Evolutionary conservation across 2,329 filamentous ascomycete genomes (phyloP).

Genomic region (Cadophora malorum): DNA sequence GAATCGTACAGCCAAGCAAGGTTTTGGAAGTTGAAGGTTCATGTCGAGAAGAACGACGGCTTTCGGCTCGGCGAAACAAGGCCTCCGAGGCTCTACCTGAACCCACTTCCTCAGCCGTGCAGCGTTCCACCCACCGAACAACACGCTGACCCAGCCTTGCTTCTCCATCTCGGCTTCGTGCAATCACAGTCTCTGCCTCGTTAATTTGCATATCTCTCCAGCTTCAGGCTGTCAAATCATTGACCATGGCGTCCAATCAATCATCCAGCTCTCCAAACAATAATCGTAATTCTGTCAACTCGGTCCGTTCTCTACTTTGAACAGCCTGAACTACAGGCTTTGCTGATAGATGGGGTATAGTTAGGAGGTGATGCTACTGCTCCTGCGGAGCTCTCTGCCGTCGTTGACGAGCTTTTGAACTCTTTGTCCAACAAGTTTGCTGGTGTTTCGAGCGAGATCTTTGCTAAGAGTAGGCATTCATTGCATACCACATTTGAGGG

Average conservation of each 20-base stretch:
- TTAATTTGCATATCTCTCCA: neutral
- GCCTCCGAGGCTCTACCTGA: neutral
- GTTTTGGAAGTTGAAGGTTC: neutral
- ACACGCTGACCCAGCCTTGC: neutral
- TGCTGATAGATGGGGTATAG: constrained; percentile 27
- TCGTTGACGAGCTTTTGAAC: constrained; percentile 87
- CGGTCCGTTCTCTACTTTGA: constrained; percentile 28
- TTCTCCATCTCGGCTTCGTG: neutral
- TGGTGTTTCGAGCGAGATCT: constrained; percentile 83
- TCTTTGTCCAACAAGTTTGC: constrained; percentile 86
- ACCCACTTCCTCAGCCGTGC: constrained; percentile 5
- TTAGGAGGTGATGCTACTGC: constrained; percentile 39
- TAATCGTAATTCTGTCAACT: constrained; percentile 36
- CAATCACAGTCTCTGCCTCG: constrained; percentile 1
- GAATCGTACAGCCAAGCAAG: neutral
- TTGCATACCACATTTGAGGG: neutral
- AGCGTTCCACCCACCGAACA: neutral
- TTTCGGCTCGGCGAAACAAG: neutral
- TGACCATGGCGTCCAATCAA: constrained; percentile 29
- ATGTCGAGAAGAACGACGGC: neutral
- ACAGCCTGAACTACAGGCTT: neutral
- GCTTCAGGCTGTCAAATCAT: neutral
- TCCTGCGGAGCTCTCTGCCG: constrained; percentile 48
- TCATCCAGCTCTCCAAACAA: constrained; percentile 32
- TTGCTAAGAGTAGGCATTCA: constrained; percentile 73